phyloP scores from a whole-genome alignment of 1,139 yeast species.

The Kodamaea arcana region DNA sequence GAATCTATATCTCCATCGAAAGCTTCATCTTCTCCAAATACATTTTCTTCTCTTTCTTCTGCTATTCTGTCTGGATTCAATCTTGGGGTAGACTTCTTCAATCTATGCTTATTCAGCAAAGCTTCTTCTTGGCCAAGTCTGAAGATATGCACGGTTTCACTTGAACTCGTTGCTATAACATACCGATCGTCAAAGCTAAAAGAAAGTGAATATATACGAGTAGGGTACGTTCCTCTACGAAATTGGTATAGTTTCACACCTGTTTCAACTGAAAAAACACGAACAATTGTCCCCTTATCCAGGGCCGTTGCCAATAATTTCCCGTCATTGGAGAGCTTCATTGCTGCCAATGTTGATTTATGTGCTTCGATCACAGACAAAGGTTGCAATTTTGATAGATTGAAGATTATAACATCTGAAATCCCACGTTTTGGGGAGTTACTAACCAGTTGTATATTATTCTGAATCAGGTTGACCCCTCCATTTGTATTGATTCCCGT shows the following conservation, averaged over 20 bases:
- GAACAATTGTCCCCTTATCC: constrained; percentile 88
- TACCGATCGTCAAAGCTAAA: constrained; percentile 74
- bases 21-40: constrained; percentile 24
- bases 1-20: constrained; percentile 23
- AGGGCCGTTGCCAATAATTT: constrained; percentile 86
- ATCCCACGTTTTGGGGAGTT: constrained; percentile 46
- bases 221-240: constrained; percentile 91
- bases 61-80: constrained; percentile 25
- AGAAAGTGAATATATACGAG: constrained; percentile 77
- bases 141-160: constrained; percentile 91
- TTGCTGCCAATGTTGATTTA: constrained; percentile 75
- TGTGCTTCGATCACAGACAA: constrained; percentile 91
- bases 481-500: constrained; percentile 45
- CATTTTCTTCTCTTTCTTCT: constrained; percentile 20
- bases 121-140: constrained; percentile 62
- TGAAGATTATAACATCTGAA: constrained; percentile 89
- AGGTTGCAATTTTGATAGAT: constrained; percentile 74
- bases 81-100: constrained; percentile 22
- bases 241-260: constrained; percentile 86
- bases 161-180: constrained; percentile 82
- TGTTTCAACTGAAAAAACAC: constrained; percentile 80
- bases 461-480: constrained; percentile 39
- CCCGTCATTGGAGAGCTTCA: constrained; percentile 78
- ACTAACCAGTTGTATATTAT: constrained; percentile 43
- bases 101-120: constrained; percentile 37